Percentiles rank a stretch among this genome's conserved stretches.
Evolutionary conservation across 2,329 filamentous ascomycete species (phyloP).

Genomic region (Fusarium domesticum): DNA sequence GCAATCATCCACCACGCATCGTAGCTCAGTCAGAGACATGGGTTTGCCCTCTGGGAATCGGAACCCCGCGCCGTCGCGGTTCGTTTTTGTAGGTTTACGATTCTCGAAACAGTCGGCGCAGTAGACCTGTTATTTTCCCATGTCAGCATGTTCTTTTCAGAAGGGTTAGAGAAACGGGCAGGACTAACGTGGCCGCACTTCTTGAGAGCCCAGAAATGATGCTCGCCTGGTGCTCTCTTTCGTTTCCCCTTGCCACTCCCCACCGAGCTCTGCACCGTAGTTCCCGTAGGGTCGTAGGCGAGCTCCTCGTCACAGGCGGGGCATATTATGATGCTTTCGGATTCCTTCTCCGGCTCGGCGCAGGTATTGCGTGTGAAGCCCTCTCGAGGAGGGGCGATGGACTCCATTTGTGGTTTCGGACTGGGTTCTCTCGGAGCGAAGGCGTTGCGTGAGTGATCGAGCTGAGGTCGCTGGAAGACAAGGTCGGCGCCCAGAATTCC

Average conservation of each 20-base stretch:
- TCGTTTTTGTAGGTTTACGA: slow-evolving; percentile 42
- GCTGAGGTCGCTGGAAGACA: slow-evolving; percentile 19
- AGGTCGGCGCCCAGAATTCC: slow-evolving; percentile 27
- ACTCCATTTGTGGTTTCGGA: slow-evolving; percentile 53
- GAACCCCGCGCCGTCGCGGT: slow-evolving; percentile 39
- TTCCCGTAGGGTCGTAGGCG: slow-evolving; percentile 61
- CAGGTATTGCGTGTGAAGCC: slow-evolving; percentile 76
- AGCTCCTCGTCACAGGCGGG: slow-evolving; percentile 85
- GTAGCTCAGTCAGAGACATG: slow-evolving; percentile 35
- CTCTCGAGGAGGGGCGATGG: slow-evolving; percentile 61
- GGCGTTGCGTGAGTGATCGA: slow-evolving; percentile 30
- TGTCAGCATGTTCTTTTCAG: slow-evolving; percentile 4
- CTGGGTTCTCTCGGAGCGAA: slow-evolving; percentile 33
- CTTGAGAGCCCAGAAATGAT: slow-evolving; percentile 90
- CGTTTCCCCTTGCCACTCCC: slow-evolving; percentile 35
- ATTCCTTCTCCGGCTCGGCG: slow-evolving; percentile 39
- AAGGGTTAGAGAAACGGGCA: not conserved
- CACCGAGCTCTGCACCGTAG: slow-evolving; percentile 18
- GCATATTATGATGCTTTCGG: slow-evolving; percentile 74
- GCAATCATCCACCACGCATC: slow-evolving; percentile 58
- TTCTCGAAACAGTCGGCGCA: slow-evolving; percentile 61
- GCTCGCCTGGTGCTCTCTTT: slow-evolving; percentile 58
- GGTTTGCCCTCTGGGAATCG: slow-evolving; percentile 31
- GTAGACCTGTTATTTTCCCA: slow-evolving; percentile 49
- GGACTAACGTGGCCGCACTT: slow-evolving; percentile 80